Evolutionary conservation across 23 red algal species (phyloP), one percentile per base, ranked within the genome.

Genomic region (Agarophyton chilense): DNA sequence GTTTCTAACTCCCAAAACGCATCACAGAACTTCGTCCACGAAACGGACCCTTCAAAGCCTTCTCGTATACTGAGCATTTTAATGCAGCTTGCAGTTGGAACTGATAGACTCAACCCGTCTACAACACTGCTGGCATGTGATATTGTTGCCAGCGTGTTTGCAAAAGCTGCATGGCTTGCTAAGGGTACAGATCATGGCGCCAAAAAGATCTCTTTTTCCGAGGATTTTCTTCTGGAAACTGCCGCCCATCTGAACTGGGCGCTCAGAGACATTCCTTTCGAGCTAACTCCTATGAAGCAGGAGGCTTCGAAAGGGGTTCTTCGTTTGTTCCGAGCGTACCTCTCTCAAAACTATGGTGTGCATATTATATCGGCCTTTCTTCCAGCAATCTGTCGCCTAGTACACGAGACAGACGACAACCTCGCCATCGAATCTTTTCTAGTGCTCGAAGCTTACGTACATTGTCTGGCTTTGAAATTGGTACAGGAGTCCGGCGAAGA

Each of bases 371-470:
- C 71, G 31, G 63, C 73, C 24, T 45, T 57, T 29, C 50, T 63
- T 58, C 67, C 52, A 67, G 38, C 67, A n/a, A 58, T 89, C 14
- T 78, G 71, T 52, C 50, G 71, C 28, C 60, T 89, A 14, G 32
- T 44, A 22, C 71, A 89, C 17, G 85, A 89, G 14, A 24, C 19
- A 43, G 68, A 62, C 14, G 54, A 50, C 29, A 60, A 77, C 32
- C n/a, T 77, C 31, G 32, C 60, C 16, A 52, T 72, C 34, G 85
- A 89, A 44, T 54, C 76, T 35, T 91, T 53, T 32, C 60, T 91
- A 8, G 39, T 50, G 60, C 42, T 91, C 7, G 88, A 91, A 60
- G 75, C 88, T 41, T 91, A 91, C 50, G 62, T 75, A 32, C 74
- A 91, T 42, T 81, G 42, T 36, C 63, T 91, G 61, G 50, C 36